These are phyloP conservation scores for Trichothecium roseum DNA, from an alignment of 2,329 filamentous ascomycete genomes.

Conservation along the genomic window DNA sequence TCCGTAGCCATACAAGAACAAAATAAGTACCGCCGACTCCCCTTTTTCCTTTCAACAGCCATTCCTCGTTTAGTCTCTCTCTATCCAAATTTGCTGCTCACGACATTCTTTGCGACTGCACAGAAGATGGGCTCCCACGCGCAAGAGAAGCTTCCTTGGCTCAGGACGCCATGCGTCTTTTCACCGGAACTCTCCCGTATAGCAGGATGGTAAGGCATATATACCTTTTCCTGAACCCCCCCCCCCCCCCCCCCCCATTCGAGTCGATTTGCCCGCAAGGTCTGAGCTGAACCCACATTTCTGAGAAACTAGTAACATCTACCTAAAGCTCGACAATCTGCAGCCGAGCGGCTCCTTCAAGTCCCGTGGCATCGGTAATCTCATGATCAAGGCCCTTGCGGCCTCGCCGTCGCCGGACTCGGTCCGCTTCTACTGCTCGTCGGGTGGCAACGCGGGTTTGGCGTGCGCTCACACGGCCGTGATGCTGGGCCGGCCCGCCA, in stretches of 20 bases:
- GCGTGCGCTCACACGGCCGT: slow-evolving; percentile 66
- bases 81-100: neutral
- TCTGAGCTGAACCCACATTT: neutral
- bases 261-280: no score
- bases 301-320: slow-evolving; percentile 59
- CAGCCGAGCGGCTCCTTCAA: slow-evolving; percentile 85
- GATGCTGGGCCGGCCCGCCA: slow-evolving; percentile 53
- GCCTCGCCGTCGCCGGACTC: slow-evolving; percentile 12
- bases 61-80: no score
- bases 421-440: slow-evolving; percentile 68
- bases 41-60: no score
- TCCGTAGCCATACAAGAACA: no score
- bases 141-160: slow-evolving; percentile 47
- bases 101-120: slow-evolving; percentile 1
- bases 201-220: slow-evolving; percentile 55
- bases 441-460: slow-evolving; percentile 76
- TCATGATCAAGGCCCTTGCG: slow-evolving; percentile 40
- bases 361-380: slow-evolving; percentile 64
- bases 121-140: slow-evolving; percentile 28
- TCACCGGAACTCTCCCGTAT: slow-evolving; percentile 56
- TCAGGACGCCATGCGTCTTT: slow-evolving; percentile 60
- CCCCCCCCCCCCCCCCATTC: neutral
- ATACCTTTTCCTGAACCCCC: neutral
- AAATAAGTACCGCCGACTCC: no score
- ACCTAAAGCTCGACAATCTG: slow-evolving; percentile 76